Percentiles rank a stretch among this genome's conserved stretches.
phyloP scores from a whole-genome alignment of 2,329 filamentous ascomycete species.

The Paecilomyces formosus region DNA sequence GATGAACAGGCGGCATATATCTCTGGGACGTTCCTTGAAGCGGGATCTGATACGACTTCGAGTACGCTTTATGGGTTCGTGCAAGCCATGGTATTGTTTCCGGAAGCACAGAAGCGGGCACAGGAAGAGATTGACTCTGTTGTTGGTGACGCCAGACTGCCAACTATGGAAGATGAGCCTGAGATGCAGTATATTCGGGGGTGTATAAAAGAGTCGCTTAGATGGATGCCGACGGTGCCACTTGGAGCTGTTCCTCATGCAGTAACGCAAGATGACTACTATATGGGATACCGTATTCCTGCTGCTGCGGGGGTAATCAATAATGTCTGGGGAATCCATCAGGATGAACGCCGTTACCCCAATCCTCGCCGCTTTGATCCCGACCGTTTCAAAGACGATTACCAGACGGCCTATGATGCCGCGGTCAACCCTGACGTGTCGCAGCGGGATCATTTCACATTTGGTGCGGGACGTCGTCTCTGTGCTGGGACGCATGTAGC shows the following conservation, averaged over 20 bases:
- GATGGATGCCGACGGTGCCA: conserved; percentile 42
- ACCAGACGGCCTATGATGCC: conserved; percentile 23
- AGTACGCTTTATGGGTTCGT: conserved; percentile 44
- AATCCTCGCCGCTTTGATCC: conserved; percentile 24
- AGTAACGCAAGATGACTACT: conserved; percentile 24
- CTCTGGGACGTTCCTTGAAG: conserved; percentile 28
- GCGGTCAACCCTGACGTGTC: conserved; percentile 27
- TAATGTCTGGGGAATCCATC: conserved; percentile 43
- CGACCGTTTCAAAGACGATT: conserved; percentile 11
- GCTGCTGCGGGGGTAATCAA: conserved; percentile 37
- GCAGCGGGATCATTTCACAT: conserved; percentile 48
- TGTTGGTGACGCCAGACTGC: conserved; percentile 41
- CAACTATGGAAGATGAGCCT: conserved; percentile 31
- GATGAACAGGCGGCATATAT: conserved; percentile 6
- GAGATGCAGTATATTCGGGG: conserved; percentile 37
- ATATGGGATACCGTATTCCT: conserved; percentile 41
- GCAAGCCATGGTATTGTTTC: conserved; percentile 42
- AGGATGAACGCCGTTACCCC: conserved; percentile 14
- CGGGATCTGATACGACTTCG: conserved; percentile 45
- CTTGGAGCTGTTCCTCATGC: conserved; percentile 9
- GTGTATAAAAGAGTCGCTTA: conserved; percentile 49
- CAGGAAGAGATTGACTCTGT: conserved; percentile 45
- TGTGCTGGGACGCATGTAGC: conserved; percentile 54
- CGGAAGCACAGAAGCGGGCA: conserved; percentile 31
- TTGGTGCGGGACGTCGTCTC: conserved; percentile 50